phyloP scores from a whole-genome alignment of 768 basidiomycete genomes.

The Amanita muscaria region DNA sequence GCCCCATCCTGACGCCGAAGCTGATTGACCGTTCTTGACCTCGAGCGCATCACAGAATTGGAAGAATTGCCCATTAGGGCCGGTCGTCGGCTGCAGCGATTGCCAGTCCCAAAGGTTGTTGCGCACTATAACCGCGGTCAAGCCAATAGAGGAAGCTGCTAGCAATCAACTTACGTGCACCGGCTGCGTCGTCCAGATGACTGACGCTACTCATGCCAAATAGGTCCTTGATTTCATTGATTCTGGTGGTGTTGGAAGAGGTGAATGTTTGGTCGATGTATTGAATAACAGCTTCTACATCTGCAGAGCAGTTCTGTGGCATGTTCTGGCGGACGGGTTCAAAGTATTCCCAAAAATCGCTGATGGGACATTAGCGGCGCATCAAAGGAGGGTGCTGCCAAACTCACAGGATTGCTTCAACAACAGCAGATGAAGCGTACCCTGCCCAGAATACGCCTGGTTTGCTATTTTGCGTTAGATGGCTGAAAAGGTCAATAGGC shows the following conservation, averaged over 20 bases:
- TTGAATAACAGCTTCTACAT: slow-evolving; percentile 53
- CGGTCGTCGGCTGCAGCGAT: slow-evolving; percentile 40
- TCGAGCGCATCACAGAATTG: slow-evolving; percentile 62
- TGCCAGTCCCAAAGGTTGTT: slow-evolving; percentile 69
- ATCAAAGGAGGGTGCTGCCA: not conserved
- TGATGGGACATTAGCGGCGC: slow-evolving; percentile 11
- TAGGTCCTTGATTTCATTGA: slow-evolving; percentile 43
- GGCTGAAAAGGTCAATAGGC: not conserved
- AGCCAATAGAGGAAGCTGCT: slow-evolving; percentile 27
- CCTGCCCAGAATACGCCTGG: slow-evolving; percentile 56
- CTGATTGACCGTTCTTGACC: slow-evolving; percentile 45
- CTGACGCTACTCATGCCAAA: slow-evolving; percentile 51
- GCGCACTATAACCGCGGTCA: slow-evolving; percentile 36
- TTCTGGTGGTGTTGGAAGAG: slow-evolving; percentile 33
- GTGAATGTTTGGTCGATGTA: slow-evolving; percentile 53
- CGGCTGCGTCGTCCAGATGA: slow-evolving; percentile 61
- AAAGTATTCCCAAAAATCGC: slow-evolving; percentile 65
- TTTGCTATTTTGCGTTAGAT: slow-evolving; percentile 28
- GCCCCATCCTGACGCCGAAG: slow-evolving; percentile 49
- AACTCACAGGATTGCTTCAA: slow-evolving; percentile 47
- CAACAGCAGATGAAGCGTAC: slow-evolving; percentile 61
- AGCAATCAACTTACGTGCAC: slow-evolving; percentile 34
- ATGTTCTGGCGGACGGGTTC: slow-evolving; percentile 62
- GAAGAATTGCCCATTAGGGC: slow-evolving; percentile 40
- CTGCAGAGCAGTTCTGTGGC: slow-evolving; percentile 67